Base-by-base conservation (phyloP, 306 rosid genomes). In the Cicer chorassanicum region DNA sequence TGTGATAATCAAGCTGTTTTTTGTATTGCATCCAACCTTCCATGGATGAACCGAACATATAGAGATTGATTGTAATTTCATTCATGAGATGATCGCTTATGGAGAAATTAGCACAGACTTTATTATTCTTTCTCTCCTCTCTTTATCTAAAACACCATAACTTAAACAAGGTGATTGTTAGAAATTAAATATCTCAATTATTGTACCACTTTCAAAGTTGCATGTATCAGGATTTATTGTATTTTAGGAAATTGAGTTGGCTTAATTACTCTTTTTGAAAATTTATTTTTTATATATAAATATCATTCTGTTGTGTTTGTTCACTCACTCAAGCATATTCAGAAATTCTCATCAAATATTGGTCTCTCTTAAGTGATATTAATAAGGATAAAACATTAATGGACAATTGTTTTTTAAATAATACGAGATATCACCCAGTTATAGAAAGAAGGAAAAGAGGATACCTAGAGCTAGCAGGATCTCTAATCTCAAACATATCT, bases 401-500 rank as follows among this genome's bases (percentile, higher is more conserved):
- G 57, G 13, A 57, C 75, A 45, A 29, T 15, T 15, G 3, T 44
- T 24, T 41, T 24, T n/a, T 18, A 62, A 54, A 57, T 49, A 67
- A 62, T 69, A 8, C 13, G 59, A 64, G 67, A 77, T 49, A 82
- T 48, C 74, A 9, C 68, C 49, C 42, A 19, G 18, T 67, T 14
- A 50, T 70, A 38, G 50, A 56, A 73, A 48, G 62, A 74, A 67
- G 73, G 38, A 67, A 56, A 65, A 46, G 64, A 68, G 40, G 48
- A 45, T 88, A 94, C 99, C 85, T 88, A 49, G 93, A 67, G 84
- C 89, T 87, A 59, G 92, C 96, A 11, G 99, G 99, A 90, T 94
- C 98, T 89, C 99, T 88, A 71, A 94, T 94, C 88, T 92, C 99
- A 86, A 94, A 94, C 91, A 92, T 93, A 65, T 92, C 95, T 7